Evolutionary conservation across 2,329 filamentous ascomycete species (phyloP).

Genomic region (Fusarium ramigenum): DNA sequence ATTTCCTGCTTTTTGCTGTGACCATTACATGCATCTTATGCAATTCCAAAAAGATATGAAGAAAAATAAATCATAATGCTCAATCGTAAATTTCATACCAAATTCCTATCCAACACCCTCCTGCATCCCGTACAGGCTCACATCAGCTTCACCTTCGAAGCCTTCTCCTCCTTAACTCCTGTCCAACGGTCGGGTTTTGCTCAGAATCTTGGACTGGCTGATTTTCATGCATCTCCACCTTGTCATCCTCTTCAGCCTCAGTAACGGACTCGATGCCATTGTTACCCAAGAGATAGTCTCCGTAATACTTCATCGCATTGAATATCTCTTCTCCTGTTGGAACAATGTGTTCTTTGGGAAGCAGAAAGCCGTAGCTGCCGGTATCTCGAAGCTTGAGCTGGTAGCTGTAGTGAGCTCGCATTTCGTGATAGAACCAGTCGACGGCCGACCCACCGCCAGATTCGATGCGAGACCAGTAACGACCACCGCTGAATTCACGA

Average conservation of each 20-base stretch:
- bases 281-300: constrained; percentile 78
- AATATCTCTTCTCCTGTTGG: constrained; percentile 90
- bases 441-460: constrained; percentile 84
- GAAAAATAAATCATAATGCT: constrained; percentile 22
- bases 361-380: constrained; percentile 91
- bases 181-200: constrained; percentile 24
- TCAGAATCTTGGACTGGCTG: background rate
- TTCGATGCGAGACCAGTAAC: constrained; percentile 65
- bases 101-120: constrained; percentile 6
- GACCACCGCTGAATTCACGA: constrained; percentile 35
- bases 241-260: constrained; percentile 36
- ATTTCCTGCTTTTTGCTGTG: constrained; percentile 20
- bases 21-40: constrained; percentile 10
- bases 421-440: constrained; percentile 94
- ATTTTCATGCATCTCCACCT: constrained; percentile 16
- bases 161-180: constrained; percentile 46
- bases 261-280: constrained; percentile 67
- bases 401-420: constrained; percentile 84
- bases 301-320: constrained; percentile 84
- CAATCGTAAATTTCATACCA: constrained; percentile 20
- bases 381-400: constrained; percentile 95
- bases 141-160: constrained; percentile 39
- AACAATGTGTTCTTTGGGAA: constrained; percentile 86
- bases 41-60: background rate
- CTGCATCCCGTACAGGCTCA: background rate